A percentile compares a stretch with the other conserved stretches of the same genome.
Evolutionary conservation across 2,329 filamentous ascomycete genomes (phyloP).

Genomic region (Microcyclospora tardicrescens): DNA sequence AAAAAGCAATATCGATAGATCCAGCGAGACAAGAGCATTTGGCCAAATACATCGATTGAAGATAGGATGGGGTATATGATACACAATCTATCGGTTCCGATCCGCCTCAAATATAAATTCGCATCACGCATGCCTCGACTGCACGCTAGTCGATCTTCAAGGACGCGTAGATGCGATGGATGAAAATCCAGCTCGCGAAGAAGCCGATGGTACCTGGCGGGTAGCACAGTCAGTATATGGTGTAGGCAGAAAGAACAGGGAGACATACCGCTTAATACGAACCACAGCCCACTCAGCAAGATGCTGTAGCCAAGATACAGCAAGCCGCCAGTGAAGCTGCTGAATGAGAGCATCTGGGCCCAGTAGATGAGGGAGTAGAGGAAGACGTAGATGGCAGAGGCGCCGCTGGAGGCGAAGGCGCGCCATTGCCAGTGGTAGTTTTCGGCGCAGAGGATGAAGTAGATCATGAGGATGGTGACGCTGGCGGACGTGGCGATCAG

Average conservation of each 20-base stretch:
- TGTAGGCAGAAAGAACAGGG: not conserved
- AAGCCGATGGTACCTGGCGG: constrained; percentile 78
- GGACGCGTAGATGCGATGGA: constrained; percentile 86
- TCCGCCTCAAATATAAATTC: too few species aligned
- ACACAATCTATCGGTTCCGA: too few species aligned
- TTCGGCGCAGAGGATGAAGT: constrained; percentile 89
- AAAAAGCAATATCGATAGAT: too few species aligned
- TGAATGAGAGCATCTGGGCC: constrained; percentile 73
- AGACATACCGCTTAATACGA: constrained; percentile 77
- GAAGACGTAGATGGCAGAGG: constrained; percentile 85
- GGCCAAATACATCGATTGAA: too few species aligned
- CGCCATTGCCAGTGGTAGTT: constrained; percentile 99
- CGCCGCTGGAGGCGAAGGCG: constrained; percentile 80
- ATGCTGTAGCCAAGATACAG: constrained; percentile 89
- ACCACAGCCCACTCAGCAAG: constrained; percentile 80
- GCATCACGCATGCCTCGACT: too few species aligned
- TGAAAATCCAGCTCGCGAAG: constrained; percentile 88
- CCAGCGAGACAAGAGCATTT: too few species aligned
- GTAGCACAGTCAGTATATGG: constrained; percentile 1
- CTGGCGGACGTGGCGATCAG: constrained; percentile 94
- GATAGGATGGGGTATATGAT: too few species aligned
- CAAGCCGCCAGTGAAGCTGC: constrained; percentile 72
- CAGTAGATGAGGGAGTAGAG: constrained; percentile 84
- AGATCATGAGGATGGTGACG: constrained; percentile 86
- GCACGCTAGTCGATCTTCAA: constrained; percentile 77